Evolutionary conservation across 2,329 filamentous ascomycete genomes (phyloP), one percentile per base, ranked within the genome.

Genomic region (Chaetomium sp.): DNA sequence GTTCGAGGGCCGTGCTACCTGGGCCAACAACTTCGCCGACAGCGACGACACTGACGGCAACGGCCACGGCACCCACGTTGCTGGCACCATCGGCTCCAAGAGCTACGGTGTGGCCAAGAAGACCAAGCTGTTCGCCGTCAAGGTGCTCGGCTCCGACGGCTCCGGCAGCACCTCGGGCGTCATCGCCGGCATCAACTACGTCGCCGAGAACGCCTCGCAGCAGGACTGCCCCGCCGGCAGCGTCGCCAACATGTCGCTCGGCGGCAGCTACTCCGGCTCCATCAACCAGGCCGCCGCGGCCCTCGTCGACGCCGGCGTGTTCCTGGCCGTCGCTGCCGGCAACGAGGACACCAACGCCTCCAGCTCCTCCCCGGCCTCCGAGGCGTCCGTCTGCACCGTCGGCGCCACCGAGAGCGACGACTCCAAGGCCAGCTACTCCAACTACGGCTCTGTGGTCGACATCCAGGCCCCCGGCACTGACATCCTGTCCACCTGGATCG

Each of bases 191-290:
- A 74, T 76, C 60, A 71, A 76, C 65, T 75, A 66, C 43, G 74
- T 75, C 11, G 64, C 67, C 54, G 55, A 61, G 43, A 72, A 76
- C 61, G 64, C 69, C 19, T 40, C 61, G 50, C 66, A 56, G 12
- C 70, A 70, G 55, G 64, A 52, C 59, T 76, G 74, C 69, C 67
- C 70, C 62, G 71, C 67, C 51, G 74, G 75, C 43, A 69, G 73
- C 41, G 78, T 82, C 12, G 74, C 78, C 62, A 80, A 77, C 70
- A 80, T 83, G 79, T 80, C 77, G 12, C 75, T 84, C 4, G 79
- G 80, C 8, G 79, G 79, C 12, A 51, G 62, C 55, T 68, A 62
- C 56, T 78, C 77, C 3, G 55, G 69, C 2, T 66, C 78, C 9
- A 62, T 81, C 60, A 83, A 82, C 72, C 66, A 64, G 14, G 79